phyloP scores from a whole-genome alignment of 306 rosid species.

The Pterocarpus macrocarpus region DNA sequence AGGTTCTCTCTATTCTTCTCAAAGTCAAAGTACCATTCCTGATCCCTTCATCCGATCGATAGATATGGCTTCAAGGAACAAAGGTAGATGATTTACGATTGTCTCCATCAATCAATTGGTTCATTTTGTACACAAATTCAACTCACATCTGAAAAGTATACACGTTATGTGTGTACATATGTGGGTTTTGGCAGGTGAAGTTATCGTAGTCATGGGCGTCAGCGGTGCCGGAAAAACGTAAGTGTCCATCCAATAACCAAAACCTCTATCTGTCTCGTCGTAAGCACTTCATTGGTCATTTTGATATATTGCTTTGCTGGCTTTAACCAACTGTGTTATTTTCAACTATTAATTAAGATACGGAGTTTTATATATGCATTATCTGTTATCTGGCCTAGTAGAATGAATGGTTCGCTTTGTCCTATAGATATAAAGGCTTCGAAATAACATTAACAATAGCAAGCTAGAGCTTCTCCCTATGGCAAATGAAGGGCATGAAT shows the following conservation, averaged over 20 bases:
- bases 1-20: not conserved
- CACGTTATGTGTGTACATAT: not conserved
- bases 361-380: too few relatives aligned
- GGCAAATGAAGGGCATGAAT: too few relatives aligned
- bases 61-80: slow-evolving; percentile 42
- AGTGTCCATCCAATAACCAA: slow-evolving; percentile 11
- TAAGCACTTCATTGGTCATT: not conserved
- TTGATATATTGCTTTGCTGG: not conserved
- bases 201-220: slow-evolving; percentile 79
- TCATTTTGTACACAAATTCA: not conserved
- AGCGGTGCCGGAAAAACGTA: slow-evolving; percentile 95
- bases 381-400: too few relatives aligned
- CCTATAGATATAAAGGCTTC: too few relatives aligned
- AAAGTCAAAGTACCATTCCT: slow-evolving; percentile 11
- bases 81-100: slow-evolving; percentile 26
- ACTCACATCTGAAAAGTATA: not conserved
- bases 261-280: not conserved
- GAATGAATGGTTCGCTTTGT: too few relatives aligned
- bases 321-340: not conserved
- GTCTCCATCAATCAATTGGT: not conserved
- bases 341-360: too few relatives aligned
- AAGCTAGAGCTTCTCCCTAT: too few relatives aligned
- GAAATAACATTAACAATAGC: too few relatives aligned
- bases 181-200: slow-evolving; percentile 47
- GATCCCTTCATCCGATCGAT: not conserved